Percentiles rank a stretch among this genome's conserved stretches.
phyloP scores from a whole-genome alignment of 2,329 filamentous ascomycete species.

The Fonsecaea multimorphosa region DNA sequence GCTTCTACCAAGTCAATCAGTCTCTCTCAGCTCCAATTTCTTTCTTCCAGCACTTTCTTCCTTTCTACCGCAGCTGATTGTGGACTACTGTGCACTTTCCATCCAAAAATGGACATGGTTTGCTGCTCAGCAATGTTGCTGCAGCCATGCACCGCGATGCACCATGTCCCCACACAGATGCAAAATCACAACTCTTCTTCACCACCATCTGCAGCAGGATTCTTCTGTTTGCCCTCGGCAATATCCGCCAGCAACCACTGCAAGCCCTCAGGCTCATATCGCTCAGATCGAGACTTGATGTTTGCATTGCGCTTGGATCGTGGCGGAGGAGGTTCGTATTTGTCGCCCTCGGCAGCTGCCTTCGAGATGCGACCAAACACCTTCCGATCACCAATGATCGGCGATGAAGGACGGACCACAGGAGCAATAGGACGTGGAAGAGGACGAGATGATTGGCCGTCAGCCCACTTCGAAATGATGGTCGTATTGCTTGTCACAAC shows the following conservation, averaged over 20 bases:
- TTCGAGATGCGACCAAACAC: conserved; percentile 9
- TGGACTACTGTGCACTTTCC: neutral
- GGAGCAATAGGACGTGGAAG: neutral
- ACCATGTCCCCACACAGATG: neutral
- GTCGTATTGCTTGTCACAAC: conserved; percentile 5
- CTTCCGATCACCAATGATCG: conserved; percentile 21
- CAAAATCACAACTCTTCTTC: neutral
- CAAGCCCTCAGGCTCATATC: neutral
- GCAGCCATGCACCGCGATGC: neutral
- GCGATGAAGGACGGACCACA: neutral
- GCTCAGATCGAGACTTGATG: neutral
- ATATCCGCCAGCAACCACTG: neutral
- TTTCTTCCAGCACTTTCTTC: neutral
- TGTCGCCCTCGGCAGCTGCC: neutral
- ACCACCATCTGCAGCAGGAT: neutral
- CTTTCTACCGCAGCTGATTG: neutral
- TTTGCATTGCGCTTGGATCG: neutral
- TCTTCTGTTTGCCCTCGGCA: neutral
- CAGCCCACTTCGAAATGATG: conserved; percentile 29
- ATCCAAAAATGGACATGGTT: neutral
- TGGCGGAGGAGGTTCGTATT: conserved; percentile 7
- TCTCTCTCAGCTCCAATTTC: neutral
- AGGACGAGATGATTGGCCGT: neutral
- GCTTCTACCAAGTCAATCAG: neutral
- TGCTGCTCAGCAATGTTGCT: neutral